phyloP scores from a whole-genome alignment of 257 asterid species.

The Osmanthus fragrans region DNA sequence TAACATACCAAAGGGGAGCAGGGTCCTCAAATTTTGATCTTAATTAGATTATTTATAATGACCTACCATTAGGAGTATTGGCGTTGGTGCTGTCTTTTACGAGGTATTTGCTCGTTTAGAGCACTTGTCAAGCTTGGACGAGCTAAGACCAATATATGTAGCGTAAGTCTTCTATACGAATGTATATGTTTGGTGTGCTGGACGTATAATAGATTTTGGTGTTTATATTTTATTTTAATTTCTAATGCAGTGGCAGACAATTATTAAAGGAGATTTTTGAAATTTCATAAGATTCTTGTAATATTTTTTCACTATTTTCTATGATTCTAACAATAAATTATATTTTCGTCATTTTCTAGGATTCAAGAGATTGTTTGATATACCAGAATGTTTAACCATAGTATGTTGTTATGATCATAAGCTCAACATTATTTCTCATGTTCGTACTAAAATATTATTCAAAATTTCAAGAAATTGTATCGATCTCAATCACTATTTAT shows the following conservation, averaged over 20 bases:
- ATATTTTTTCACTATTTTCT: background rate
- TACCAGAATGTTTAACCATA: too few relatives aligned
- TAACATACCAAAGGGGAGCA: too few relatives aligned
- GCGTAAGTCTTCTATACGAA: background rate
- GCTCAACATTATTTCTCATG: background rate
- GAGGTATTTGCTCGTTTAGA: background rate
- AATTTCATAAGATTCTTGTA: background rate
- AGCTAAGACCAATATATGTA: too few relatives aligned
- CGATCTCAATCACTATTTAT: too few relatives aligned
- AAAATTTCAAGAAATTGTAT: too few relatives aligned
- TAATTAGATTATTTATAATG: too few relatives aligned
- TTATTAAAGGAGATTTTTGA: background rate
- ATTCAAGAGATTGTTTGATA: background rate
- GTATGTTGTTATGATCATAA: background rate
- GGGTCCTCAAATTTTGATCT: too few relatives aligned
- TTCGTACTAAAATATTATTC: too few relatives aligned
- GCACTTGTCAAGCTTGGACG: too few relatives aligned
- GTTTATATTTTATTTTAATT: background rate
- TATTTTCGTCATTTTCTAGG: too few relatives aligned
- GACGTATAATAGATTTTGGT: background rate
- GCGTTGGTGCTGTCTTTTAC: background rate
- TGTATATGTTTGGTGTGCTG: background rate
- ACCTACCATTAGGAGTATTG: too few relatives aligned
- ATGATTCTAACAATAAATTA: background rate
- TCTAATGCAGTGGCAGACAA: background rate